Evolutionary conservation across 2,329 filamentous ascomycete genomes (phyloP), one percentile per base, ranked within the genome.

Genomic region (Exutisphaerella laricina): DNA sequence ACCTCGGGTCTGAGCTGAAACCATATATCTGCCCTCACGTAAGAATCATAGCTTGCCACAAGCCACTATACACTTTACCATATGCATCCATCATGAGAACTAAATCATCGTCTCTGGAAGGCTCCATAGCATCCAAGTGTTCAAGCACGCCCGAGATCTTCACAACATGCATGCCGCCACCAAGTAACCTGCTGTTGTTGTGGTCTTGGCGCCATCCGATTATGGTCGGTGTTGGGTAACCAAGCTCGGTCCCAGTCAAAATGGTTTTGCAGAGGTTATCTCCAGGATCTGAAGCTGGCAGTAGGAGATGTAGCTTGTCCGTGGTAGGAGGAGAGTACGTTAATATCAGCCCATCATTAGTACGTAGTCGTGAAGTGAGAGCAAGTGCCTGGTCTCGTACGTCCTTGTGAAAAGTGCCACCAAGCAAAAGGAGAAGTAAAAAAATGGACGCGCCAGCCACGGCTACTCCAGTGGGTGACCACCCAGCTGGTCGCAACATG

Each of bases 1-100:
- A 53, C 45, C 25, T 58, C 50, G 1, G 50, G 51, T 13, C 46
- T 47, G 1, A 56, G 30, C 36, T 58, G 56, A 8, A 57, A 56
- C 56, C 55, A 58, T 18, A 55, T 56, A 14, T 54, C 53, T 54
- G 38, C n/a, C n/a, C n/a, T n/a, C n/a, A n/a, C n/a, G n/a, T n/a
- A n/a, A n/a, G n/a, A n/a, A n/a, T n/a, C n/a, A n/a, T n/a, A n/a
- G n/a, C n/a, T n/a, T n/a, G n/a, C 12, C 16, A 16, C 23, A 14
- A 31, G 9, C n/a, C 16, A 8, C 13, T 16, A 5, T 8, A 2
- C 6, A 9, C 43, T 46, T 16, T 16, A 56, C 53, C 51, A 34
- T 56, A 57, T 1, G 50, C 53, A 32, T 57, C 55, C 45, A 56
- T 50, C 51, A 56, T 56, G 13, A 55, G 31, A 4, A 56, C 44